These are phyloP conservation scores for Apiotrichum domesticum DNA, from an alignment of 1,284 basidiomycete species.

Conservation along the genomic window DNA sequence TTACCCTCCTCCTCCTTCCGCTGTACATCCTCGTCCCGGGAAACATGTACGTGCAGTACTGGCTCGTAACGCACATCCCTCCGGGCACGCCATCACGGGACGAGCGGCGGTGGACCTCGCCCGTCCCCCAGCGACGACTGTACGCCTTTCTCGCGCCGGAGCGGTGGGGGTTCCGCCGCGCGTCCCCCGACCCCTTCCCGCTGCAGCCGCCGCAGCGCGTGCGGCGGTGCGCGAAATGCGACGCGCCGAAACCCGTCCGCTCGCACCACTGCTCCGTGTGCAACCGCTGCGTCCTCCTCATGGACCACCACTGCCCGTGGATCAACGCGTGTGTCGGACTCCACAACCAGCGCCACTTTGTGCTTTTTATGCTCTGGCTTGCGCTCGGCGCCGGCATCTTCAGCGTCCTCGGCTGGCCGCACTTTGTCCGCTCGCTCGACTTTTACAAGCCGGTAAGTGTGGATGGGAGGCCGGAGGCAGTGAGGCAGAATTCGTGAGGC, in stretches of 20 bases:
- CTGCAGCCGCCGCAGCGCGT: conserved; percentile 20
- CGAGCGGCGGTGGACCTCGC: conserved; percentile 28
- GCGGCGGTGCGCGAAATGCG: conserved; percentile 64
- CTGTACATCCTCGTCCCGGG: conserved; percentile 65
- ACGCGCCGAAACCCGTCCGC: conserved; percentile 73
- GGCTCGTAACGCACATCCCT: conserved; percentile 66
- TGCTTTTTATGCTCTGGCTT: conserved; percentile 82
- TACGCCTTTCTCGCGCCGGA: conserved; percentile 25
- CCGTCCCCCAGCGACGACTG: conserved; percentile 5
- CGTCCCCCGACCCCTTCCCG: background rate
- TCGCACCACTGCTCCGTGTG: conserved; percentile 94
- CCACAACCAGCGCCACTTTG: conserved; percentile 91
- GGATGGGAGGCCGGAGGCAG: no score
- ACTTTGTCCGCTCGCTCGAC: conserved; percentile 58
- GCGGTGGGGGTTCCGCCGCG: conserved; percentile 23
- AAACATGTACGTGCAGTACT: conserved; percentile 78
- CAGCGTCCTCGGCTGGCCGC: conserved; percentile 55
- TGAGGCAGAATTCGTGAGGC: no score
- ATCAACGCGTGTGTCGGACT: conserved; percentile 95
- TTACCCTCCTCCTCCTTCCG: conserved; percentile 53
- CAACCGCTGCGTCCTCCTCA: conserved; percentile 84
- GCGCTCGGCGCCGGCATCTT: conserved; percentile 58
- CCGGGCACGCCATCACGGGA: conserved; percentile 59
- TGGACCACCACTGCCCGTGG: conserved; percentile 91
- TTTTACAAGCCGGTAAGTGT: conserved; percentile 29